A percentile compares a stretch with the other conserved stretches of the same genome.
Evolutionary conservation across 306 rosid species (phyloP).

Genomic region (Trichosanthes cucumerina): DNA sequence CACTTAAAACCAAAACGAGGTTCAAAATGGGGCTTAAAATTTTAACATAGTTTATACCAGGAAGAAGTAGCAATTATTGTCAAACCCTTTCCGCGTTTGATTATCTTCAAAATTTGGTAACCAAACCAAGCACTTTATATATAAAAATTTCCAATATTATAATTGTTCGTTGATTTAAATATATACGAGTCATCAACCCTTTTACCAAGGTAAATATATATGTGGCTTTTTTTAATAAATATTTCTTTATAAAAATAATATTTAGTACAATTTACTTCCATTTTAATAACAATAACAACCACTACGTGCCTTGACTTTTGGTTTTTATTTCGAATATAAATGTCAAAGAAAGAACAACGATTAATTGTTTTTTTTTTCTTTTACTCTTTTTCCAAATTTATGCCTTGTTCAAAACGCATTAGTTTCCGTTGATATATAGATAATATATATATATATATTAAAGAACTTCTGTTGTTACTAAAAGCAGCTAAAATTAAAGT

Average conservation of each 20-base stretch:
- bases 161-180: neutral
- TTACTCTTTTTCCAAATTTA: neutral
- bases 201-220: neutral
- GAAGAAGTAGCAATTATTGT: neutral
- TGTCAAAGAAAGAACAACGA: neutral
- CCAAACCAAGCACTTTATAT: neutral
- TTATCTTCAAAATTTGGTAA: conserved; percentile 2
- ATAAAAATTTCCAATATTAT: neutral
- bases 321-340: neutral
- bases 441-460: no score
- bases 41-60: neutral
- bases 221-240: neutral
- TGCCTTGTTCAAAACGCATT: neutral
- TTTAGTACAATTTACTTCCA: neutral
- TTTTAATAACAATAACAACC: neutral
- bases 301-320: neutral
- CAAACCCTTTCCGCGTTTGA: neutral
- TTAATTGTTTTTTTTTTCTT: neutral
- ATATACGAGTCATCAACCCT: neutral
- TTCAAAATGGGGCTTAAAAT: no score
- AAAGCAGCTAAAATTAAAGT: neutral
- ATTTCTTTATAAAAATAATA: neutral
- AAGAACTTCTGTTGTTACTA: neutral
- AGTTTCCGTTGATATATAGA: neutral
- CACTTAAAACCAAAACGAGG: no score